A percentile compares a stretch with the other conserved stretches of the same genome.
Evolutionary conservation across 1,139 yeast species (phyloP).

Genomic region (Lizanozyma gosingica): DNA sequence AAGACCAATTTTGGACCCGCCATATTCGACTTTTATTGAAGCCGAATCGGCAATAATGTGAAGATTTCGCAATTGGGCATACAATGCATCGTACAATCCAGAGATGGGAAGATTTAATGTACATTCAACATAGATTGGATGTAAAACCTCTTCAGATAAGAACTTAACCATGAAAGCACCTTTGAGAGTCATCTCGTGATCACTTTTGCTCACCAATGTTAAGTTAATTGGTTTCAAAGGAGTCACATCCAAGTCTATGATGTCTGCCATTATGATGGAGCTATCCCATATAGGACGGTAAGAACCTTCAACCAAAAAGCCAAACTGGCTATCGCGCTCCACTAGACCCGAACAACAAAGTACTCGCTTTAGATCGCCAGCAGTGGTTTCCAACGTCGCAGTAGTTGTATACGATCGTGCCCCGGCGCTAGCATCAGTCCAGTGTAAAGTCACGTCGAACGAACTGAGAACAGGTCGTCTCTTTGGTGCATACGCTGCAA

Average conservation of each 20-base stretch:
- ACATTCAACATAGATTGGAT: background rate
- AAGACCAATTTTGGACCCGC: background rate
- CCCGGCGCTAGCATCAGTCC: background rate
- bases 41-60: background rate
- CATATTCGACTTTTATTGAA: background rate
- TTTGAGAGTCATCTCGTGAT: background rate
- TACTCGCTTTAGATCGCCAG: background rate
- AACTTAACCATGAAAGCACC: slow-evolving; percentile 5
- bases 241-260: slow-evolving; percentile 20
- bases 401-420: background rate
- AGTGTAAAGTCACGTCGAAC: background rate
- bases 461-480: background rate
- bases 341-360: background rate
- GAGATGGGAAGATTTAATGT: slow-evolving; percentile 9
- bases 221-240: slow-evolving; percentile 17
- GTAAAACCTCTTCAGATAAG: slow-evolving; percentile 5
- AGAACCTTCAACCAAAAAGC: background rate
- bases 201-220: background rate
- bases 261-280: slow-evolving; percentile 6
- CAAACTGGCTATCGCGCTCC: background rate
- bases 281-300: background rate
- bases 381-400: background rate
- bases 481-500: background rate
- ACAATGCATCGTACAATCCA: slow-evolving; percentile 4
- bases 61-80: background rate